Evolutionary conservation across 495 filamentous ascomycete genomes (phyloP).

Genomic region (Parachaetomium inaequale): DNA sequence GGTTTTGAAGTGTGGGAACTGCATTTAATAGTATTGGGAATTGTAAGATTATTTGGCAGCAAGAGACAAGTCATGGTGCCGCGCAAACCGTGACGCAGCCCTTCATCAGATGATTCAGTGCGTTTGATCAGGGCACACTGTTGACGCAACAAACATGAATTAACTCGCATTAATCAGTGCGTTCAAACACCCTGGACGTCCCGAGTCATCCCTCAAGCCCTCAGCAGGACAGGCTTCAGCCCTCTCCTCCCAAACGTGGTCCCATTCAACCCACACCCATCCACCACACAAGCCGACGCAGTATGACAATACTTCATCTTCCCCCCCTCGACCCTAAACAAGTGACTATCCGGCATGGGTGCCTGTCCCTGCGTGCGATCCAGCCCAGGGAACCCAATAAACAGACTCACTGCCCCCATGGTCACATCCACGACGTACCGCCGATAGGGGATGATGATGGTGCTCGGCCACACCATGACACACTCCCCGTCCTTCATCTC

Average conservation of each 20-base stretch:
- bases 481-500: conserved; percentile 12
- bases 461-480: conserved; percentile 25
- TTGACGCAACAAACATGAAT: no score
- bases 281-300: conserved; percentile 21
- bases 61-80: no score
- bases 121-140: no score
- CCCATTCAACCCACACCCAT: conserved; percentile 2
- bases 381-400: conserved; percentile 38
- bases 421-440: conserved; percentile 40
- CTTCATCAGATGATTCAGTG: no score
- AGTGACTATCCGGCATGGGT: conserved; percentile 37
- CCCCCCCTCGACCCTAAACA: conserved; percentile 39
- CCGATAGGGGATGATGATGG: conserved; percentile 34
- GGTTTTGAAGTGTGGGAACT: no score
- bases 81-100: no score
- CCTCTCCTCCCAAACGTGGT: not conserved
- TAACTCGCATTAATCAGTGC: no score
- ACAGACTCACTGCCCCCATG: conserved; percentile 38
- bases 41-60: no score
- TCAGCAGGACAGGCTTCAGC: not conserved
- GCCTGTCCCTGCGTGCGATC: conserved; percentile 31
- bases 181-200: no score
- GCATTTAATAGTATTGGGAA: no score
- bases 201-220: not conserved
- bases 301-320: conserved; percentile 41